Evolutionary conservation across 2,329 filamentous ascomycete species (phyloP).

Genomic region (Calonectria crousiana): DNA sequence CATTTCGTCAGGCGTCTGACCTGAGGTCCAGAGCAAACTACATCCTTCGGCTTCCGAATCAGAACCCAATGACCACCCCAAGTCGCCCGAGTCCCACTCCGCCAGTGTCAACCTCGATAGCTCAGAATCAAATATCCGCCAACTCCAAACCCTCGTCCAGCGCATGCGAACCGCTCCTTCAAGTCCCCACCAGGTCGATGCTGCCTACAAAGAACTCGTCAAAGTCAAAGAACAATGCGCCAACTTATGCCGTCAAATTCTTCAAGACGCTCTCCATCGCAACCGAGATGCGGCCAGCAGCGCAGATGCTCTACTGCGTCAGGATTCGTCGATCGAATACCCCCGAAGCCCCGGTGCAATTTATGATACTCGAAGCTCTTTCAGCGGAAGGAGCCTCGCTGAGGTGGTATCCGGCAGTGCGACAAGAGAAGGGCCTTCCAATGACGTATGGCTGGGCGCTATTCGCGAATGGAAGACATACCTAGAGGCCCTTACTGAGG

Average conservation of each 20-base stretch:
- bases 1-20: neutral
- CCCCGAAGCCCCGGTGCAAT: conserved; percentile 46
- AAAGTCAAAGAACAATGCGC: conserved; percentile 56
- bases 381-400: conserved; percentile 51
- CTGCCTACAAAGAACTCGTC: conserved; percentile 58
- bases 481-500: conserved; percentile 56
- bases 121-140: conserved; percentile 50
- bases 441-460: conserved; percentile 51
- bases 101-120: conserved; percentile 42
- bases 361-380: conserved; percentile 54
- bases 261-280: conserved; percentile 55
- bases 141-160: conserved; percentile 51
- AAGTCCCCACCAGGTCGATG: conserved; percentile 54
- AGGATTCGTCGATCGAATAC: conserved; percentile 48
- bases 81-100: conserved; percentile 40
- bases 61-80: conserved; percentile 44
- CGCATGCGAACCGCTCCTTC: conserved; percentile 51
- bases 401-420: conserved; percentile 47
- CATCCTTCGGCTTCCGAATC: conserved; percentile 33
- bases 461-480: conserved; percentile 60
- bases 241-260: conserved; percentile 54
- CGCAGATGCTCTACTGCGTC: conserved; percentile 40
- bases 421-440: conserved; percentile 37
- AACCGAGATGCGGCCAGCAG: conserved; percentile 34
- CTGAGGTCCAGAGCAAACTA: conserved; percentile 2